phyloP scores from a whole-genome alignment of 495 filamentous ascomycete species.

The Penicillium cinerascens region DNA sequence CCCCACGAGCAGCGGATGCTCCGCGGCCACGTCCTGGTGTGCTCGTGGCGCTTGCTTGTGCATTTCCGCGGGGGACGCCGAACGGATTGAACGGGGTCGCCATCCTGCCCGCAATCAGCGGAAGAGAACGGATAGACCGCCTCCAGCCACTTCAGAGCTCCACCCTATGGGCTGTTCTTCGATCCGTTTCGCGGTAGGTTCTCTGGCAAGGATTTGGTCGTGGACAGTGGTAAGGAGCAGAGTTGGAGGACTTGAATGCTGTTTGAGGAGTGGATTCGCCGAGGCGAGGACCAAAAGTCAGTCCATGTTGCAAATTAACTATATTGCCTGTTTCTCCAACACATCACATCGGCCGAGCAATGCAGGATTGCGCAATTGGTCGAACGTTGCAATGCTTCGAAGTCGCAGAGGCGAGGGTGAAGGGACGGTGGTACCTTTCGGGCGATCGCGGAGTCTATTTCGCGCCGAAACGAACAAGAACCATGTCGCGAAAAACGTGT shows the following conservation, averaged over 20 bases:
- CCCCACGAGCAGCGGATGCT: constrained; percentile 13
- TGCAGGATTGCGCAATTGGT: background rate
- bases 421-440: background rate
- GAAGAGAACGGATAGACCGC: constrained; percentile 12
- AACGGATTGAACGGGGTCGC: constrained; percentile 37
- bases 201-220: background rate
- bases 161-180: background rate
- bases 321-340: background rate
- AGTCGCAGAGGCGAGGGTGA: background rate
- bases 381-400: background rate
- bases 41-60: constrained; percentile 7
- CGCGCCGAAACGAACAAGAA: background rate
- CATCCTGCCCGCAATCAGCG: constrained; percentile 38
- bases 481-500: background rate
- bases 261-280: constrained; percentile 11
- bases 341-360: background rate
- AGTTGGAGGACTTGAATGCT: background rate
- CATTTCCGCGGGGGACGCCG: constrained; percentile 12
- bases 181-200: background rate
- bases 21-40: constrained; percentile 29
- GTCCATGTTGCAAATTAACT: constrained; percentile 8
- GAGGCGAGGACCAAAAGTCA: constrained; percentile 18
- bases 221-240: background rate
- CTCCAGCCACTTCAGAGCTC: constrained; percentile 2
- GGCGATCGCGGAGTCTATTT: background rate